Evolutionary conservation across 768 basidiomycete genomes (phyloP).

Genomic region (Pleurotus giganteus): DNA sequence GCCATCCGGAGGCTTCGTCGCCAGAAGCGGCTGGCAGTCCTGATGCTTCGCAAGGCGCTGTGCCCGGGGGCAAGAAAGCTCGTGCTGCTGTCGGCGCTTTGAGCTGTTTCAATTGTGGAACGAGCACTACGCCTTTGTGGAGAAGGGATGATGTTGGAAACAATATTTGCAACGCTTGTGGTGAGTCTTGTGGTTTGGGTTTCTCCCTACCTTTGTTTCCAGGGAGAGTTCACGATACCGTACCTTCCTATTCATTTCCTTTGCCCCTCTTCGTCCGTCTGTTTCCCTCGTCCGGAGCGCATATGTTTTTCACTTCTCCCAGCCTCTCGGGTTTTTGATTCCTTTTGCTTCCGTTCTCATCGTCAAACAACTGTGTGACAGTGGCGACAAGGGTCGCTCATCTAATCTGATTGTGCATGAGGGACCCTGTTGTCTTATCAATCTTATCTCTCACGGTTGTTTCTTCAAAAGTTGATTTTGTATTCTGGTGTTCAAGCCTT

Average conservation of each 20-base stretch:
- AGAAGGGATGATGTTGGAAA: conserved; percentile 87
- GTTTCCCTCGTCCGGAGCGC: not conserved
- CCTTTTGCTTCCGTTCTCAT: conserved; percentile 10
- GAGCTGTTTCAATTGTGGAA: conserved; percentile 86
- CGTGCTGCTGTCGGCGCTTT: conserved; percentile 63
- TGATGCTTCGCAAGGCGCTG: conserved; percentile 28
- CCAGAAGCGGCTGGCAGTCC: conserved; percentile 28
- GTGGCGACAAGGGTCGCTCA: conserved; percentile 9
- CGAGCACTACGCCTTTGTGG: conserved; percentile 89
- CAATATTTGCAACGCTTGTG: conserved; percentile 94
- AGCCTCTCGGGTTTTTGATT: not conserved
- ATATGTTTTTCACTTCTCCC: conserved; percentile 5
- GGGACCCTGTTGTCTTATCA: conserved; percentile 9
- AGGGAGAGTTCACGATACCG: conserved; percentile 7
- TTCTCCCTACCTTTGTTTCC: conserved; percentile 1
- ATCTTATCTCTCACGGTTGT: conserved; percentile 13
- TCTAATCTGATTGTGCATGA: conserved; percentile 5
- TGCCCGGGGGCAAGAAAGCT: conserved; percentile 31
- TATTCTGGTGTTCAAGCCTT: conserved; percentile 7
- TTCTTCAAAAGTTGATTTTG: conserved; percentile 4
- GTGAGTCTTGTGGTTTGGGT: conserved; percentile 49
- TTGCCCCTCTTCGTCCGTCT: conserved; percentile 2
- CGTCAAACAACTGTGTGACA: conserved; percentile 4
- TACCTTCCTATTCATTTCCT: conserved; percentile 13
- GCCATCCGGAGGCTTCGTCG: conserved; percentile 21